These are phyloP conservation scores for Flaveria ramosissima DNA, from an alignment of 129 eudicot genomes.

Conservation along the genomic window DNA sequence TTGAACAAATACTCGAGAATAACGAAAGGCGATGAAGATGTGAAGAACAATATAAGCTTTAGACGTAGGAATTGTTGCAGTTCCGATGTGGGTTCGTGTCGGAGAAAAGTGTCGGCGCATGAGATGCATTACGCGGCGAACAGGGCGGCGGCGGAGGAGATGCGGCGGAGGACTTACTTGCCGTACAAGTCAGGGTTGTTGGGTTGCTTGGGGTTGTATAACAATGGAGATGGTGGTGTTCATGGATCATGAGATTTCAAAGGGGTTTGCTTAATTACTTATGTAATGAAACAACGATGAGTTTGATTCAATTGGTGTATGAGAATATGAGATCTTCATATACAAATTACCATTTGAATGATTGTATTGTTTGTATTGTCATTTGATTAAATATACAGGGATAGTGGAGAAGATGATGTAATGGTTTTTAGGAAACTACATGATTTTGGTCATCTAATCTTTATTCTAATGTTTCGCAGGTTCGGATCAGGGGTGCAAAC, in stretches of 20 bases:
- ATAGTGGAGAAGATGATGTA: too few species aligned
- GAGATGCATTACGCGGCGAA: conserved; percentile 69
- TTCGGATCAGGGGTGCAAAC: too few species aligned
- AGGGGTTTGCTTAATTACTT: conserved; percentile 32
- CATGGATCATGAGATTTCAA: conserved; percentile 30
- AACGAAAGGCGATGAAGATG: conserved; percentile 20
- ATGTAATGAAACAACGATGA: conserved; percentile 10
- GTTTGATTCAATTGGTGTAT: too few species aligned
- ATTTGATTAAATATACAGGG: too few species aligned
- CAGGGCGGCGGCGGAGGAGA: conserved; percentile 77
- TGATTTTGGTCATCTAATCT: too few species aligned
- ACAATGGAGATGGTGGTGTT: conserved; percentile 20
- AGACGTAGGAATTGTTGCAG: conserved; percentile 18
- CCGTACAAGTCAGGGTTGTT: conserved; percentile 75
- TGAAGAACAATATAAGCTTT: conserved; percentile 20
- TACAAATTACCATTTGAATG: too few species aligned
- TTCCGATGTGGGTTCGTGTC: conserved; percentile 10
- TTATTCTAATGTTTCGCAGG: too few species aligned
- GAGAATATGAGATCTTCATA: too few species aligned
- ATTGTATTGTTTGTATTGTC: too few species aligned
- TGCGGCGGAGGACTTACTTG: conserved; percentile 74
- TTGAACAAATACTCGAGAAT: conserved; percentile 35
- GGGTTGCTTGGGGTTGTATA: conserved; percentile 62
- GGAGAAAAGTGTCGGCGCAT: conserved; percentile 54
- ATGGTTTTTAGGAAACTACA: too few species aligned